Evolutionary conservation across 768 basidiomycete species (phyloP), one percentile per base, ranked within the genome.

Genomic region (Rhodotorula paludigena): DNA sequence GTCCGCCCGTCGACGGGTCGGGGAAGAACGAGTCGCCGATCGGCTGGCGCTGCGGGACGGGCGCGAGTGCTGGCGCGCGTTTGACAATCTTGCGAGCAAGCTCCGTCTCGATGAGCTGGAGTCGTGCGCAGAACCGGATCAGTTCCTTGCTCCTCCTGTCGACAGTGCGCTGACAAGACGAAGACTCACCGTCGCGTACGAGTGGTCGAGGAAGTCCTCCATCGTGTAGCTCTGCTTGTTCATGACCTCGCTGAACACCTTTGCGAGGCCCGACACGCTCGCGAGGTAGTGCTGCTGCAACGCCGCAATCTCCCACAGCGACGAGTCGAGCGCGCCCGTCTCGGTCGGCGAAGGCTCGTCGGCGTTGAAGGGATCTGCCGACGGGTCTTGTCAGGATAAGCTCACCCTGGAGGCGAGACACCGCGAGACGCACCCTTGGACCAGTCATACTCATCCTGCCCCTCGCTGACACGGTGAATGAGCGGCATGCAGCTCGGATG

Each of bases 191-290:
- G 79, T 79, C 3, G 73, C 74, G 57, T 81, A 81, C 5, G 89
- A 89, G 76, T 98, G 94, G 77, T 98, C 96, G 76, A 97, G 78
- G 78, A 98, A 99, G 77, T 98, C 94, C 73, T 98, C 94, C 85
- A 96, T 84, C 21, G 85, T 81, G 78, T 92, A 97, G 42, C 82
- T 82, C 25, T 87, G 90, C 76, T 94, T 97, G 20, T 91, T 97
- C 79, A 99, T 96, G 9, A 89, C 87, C 76, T 93, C 92, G 20
- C 83, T 82, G 73, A 96, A 90, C 61, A 99, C 87, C 75, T 87
- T 87, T 36, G 85, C 86, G 53, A 98, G 78, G 0, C 90, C 90
- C n/a, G 89, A 85, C n/a, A 94, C 88, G 1, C 86, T 84, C 2
- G 89, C 80, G 68, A 92, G 86, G 76, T 97, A 97, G 78, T 99